Evolutionary conservation across 805 yeast genomes (phyloP).

Genomic region (Metschnikowia anglica): DNA sequence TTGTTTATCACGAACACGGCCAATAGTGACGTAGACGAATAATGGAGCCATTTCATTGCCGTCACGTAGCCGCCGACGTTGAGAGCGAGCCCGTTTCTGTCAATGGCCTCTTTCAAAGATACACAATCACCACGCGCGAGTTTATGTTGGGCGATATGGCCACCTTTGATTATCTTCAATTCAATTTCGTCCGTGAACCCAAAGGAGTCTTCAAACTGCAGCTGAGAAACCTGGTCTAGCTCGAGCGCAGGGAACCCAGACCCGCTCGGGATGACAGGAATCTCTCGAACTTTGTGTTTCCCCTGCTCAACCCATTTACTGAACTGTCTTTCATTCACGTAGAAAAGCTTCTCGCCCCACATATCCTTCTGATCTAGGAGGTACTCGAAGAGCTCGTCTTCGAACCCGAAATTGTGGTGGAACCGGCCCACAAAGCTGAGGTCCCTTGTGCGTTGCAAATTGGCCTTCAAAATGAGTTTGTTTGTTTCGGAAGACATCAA

Average conservation of each 20-base stretch:
- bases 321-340: constrained; percentile 35
- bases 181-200: constrained; percentile 16
- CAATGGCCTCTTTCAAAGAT: constrained; percentile 17
- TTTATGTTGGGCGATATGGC: constrained; percentile 1
- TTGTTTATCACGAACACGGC: constrained; percentile 51
- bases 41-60: constrained; percentile 52
- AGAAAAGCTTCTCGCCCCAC: constrained; percentile 52
- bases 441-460: constrained; percentile 19
- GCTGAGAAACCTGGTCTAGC: constrained; percentile 13
- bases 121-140: constrained; percentile 9
- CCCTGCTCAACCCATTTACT: constrained; percentile 19
- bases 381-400: constrained; percentile 41
- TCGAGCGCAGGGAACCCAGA: constrained; percentile 17
- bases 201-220: constrained; percentile 25
- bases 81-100: constrained; percentile 39
- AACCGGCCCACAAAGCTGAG: constrained; percentile 29
- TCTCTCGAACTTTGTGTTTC: constrained; percentile 14
- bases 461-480: constrained; percentile 17
- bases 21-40: constrained; percentile 31
- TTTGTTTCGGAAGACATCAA: constrained; percentile 14
- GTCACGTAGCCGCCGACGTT: constrained; percentile 55
- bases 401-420: constrained; percentile 48
- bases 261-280: constrained; percentile 3
- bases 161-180: constrained; percentile 20
- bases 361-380: constrained; percentile 45